These are phyloP conservation scores for Sporothrix inflata DNA, from an alignment of 2,329 filamentous ascomycete species.

Conservation along the genomic window DNA sequence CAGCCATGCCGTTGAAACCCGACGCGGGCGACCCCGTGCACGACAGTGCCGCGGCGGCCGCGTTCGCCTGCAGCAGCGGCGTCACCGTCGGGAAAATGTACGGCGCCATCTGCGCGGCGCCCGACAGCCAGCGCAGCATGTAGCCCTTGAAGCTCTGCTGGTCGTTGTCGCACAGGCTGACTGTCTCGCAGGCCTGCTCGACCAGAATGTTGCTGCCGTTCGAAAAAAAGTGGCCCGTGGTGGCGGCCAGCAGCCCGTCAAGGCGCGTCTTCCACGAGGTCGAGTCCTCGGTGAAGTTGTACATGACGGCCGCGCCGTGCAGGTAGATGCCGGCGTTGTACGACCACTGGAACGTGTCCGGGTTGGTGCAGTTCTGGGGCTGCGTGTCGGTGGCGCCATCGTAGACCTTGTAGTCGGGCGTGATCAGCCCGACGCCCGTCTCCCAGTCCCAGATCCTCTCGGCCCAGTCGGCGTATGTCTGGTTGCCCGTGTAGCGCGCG, in stretches of 20 bases:
- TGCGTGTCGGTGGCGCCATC: conserved; percentile 56
- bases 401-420: conserved; percentile 56
- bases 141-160: conserved; percentile 79
- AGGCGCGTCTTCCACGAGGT: conserved; percentile 61
- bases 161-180: conserved; percentile 66
- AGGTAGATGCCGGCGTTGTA: conserved; percentile 72
- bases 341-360: conserved; percentile 66
- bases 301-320: conserved; percentile 64
- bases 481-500: conserved; percentile 76
- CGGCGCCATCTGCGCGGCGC: conserved; percentile 58
- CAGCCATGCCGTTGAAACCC: conserved; percentile 55
- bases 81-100: conserved; percentile 54
- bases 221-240: conserved; percentile 60
- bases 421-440: conserved; percentile 58
- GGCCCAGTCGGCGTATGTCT: conserved; percentile 78
- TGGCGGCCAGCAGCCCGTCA: conserved; percentile 59
- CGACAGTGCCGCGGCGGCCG: conserved; percentile 54
- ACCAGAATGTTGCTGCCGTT: conserved; percentile 59
- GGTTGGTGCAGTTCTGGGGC: conserved; percentile 51
- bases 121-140: conserved; percentile 67
- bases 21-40: conserved; percentile 53
- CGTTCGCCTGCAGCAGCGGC: conserved; percentile 56
- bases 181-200: conserved; percentile 68
- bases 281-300: conserved; percentile 59
- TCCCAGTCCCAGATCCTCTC: conserved; percentile 71